Conservation (phyloP, 2,329 filamentous ascomycete genomes). For the Diplodia intermedia region DNA sequence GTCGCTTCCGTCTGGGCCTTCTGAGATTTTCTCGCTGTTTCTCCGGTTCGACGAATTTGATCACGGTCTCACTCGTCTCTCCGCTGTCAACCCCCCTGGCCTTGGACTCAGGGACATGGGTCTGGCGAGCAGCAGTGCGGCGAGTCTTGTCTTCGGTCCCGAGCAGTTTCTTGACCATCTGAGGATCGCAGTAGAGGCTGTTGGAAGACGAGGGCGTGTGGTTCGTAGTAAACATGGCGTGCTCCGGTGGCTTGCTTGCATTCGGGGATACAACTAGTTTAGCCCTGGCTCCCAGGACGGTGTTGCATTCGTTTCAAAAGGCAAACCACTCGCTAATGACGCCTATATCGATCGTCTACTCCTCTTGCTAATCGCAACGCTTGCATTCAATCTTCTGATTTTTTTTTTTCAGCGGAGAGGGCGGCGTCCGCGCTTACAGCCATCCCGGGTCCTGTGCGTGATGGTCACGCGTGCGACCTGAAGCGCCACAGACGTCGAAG, state of each 20-base stretch:
- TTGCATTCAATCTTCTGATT: neutral
- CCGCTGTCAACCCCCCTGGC: neutral
- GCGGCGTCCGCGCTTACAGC: constrained; percentile 13
- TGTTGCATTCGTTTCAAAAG: neutral
- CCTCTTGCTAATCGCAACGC: no score
- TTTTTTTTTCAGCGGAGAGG: constrained; percentile 1
- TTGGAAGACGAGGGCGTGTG: constrained; percentile 6
- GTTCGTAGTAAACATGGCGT: constrained; percentile 17
- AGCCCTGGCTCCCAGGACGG: neutral
- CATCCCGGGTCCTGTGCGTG: neutral
- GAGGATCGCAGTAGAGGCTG: constrained; percentile 16
- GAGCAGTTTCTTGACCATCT: constrained; percentile 9
- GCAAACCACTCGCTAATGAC: neutral
- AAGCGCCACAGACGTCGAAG: neutral
- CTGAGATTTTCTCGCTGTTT: constrained; percentile 65
- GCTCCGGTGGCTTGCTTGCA: neutral
- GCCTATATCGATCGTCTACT: neutral
- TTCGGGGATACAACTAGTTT: neutral
- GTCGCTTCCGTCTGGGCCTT: neutral
- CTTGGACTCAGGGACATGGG: neutral
- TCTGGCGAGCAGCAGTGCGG: neutral
- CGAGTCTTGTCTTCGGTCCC: neutral
- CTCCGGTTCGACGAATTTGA: constrained; percentile 79
- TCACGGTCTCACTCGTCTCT: neutral
- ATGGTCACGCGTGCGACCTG: constrained; percentile 2